Evolutionary conservation across 106 monocot genomes (phyloP), one percentile per base, ranked within the genome.

Genomic region (Dactylorhiza incarnata): DNA sequence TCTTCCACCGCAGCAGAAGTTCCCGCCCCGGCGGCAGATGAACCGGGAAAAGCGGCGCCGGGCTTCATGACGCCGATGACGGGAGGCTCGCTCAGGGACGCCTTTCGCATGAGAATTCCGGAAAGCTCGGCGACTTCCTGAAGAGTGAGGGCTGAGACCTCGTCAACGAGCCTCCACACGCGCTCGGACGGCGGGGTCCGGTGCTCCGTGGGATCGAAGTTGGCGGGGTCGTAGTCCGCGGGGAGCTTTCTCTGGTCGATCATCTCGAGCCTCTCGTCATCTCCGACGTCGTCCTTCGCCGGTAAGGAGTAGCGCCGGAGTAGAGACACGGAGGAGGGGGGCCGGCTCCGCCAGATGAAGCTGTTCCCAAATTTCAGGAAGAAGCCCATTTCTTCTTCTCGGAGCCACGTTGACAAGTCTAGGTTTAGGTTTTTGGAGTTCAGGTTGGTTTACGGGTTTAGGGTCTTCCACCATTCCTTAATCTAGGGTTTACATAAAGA

Each of bases 141-240:
- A 47, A 97, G 91, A 24, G 94, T 89, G 25, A 97, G 87, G 52
- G 79, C 73, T 37, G 97, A 80, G 59, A 97, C 80, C 73, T 97
- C 97, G 51, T 97, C 97, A 67, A 97, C 97, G 54, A 97, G 97
- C 68, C 87, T 87, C 89, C 88, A 97, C 20, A 97, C 97, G 26
- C 91, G 91, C 16, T 80, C 80, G 45, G 87, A 80, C 4, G 97
- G 97, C 1, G 94, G 97, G 73, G 74, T 74, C 2, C 83, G 86
- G 63, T 86, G 87, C 50, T 81, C 82, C 8, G 93, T 54, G 5
- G 94, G 91, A 78, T 94, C 91, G 78, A 94, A 94, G 45, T 83
- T 91, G 22, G 88, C 15, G n/a, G 88, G 88, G 66, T 94, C 86
- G 76, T 94, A 94, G 83, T 87, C 86, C 10, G 94, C 71, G 3